Conservation (phyloP, 306 rosid species). For the Dryas alaskensis region DNA sequence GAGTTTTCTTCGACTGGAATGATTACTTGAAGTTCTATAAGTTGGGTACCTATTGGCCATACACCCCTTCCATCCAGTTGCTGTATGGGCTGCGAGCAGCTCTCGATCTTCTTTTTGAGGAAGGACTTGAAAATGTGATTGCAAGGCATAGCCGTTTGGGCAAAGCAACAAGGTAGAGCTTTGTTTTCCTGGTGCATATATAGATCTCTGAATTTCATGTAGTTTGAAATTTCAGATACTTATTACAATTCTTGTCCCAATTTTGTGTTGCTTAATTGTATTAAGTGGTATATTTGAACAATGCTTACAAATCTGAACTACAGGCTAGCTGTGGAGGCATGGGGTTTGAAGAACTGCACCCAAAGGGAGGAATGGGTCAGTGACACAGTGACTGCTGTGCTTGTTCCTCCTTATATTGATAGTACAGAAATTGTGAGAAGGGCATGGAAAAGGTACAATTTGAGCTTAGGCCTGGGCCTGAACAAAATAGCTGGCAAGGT, state of each 20-base stretch:
- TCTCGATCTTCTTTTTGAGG: constrained; percentile 87
- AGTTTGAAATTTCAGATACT: background rate
- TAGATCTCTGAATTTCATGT: background rate
- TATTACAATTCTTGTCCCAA: background rate
- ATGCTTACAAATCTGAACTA: constrained; percentile 18
- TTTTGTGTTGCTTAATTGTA: background rate
- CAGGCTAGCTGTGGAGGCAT: constrained; percentile 99
- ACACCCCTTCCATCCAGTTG: constrained; percentile 94
- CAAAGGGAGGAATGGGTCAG: constrained; percentile 91
- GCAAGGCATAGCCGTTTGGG: constrained; percentile 89
- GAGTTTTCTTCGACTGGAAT: constrained; percentile 96
- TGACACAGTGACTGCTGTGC: constrained; percentile 89
- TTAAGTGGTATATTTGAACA: constrained; percentile 17
- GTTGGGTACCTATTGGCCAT: constrained; percentile 93
- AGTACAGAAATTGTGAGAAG: constrained; percentile 82
- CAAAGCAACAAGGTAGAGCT: constrained; percentile 71
- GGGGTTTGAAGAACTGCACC: constrained; percentile 99
- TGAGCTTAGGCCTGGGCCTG: constrained; percentile 94
- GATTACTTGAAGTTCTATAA: constrained; percentile 94
- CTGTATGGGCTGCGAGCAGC: constrained; percentile 83
- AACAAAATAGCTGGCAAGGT: constrained; percentile 97
- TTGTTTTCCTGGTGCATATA: background rate
- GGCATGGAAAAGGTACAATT: constrained; percentile 89
- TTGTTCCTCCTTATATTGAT: constrained; percentile 88
- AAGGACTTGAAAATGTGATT: constrained; percentile 88